Evolutionary conservation across 2,329 filamentous ascomycete species (phyloP).

Genomic region (Hypoxylon sp.): DNA sequence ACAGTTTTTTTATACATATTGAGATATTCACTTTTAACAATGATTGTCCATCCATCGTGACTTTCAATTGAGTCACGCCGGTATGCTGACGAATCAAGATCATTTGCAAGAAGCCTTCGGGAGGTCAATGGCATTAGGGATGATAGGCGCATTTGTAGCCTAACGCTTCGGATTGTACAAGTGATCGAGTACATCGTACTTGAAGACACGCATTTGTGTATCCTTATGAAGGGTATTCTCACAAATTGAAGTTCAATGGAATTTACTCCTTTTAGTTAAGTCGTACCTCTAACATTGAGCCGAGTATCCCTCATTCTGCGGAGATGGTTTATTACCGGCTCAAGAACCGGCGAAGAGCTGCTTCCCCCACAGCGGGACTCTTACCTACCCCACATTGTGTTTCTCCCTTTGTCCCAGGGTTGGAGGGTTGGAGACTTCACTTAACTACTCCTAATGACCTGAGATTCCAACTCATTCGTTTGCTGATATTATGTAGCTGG

Average conservation of each 20-base stretch:
- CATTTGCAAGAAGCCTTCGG: slow-evolving; percentile 6
- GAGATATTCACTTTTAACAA: not conserved
- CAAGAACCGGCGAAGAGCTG: slow-evolving; percentile 16
- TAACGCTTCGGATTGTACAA: not conserved
- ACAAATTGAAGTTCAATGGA: not conserved
- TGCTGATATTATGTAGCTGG: not conserved
- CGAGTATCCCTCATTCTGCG: slow-evolving; percentile 22
- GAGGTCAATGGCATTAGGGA: slow-evolving; percentile 23
- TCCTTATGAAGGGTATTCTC: not conserved
- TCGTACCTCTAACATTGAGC: slow-evolving; percentile 9
- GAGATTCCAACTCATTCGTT: slow-evolving; percentile 6
- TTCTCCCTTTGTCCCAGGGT: slow-evolving; percentile 19
- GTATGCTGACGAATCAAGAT: slow-evolving; percentile 15
- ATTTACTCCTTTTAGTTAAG: not conserved
- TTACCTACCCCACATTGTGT: slow-evolving; percentile 34
- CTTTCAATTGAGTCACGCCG: slow-evolving; percentile 35
- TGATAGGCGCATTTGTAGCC: not conserved
- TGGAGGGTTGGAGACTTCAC: slow-evolving; percentile 5
- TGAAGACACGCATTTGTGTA: slow-evolving; percentile 1
- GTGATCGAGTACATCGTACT: not conserved
- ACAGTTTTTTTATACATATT: slow-evolving; percentile 14
- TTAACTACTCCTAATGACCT: not conserved
- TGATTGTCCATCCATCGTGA: not conserved
- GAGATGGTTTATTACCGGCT: slow-evolving; percentile 33
- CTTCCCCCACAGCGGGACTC: slow-evolving; percentile 40